Conservation (phyloP, 2,329 filamentous ascomycete genomes). For the Venturia nashicola region DNA sequence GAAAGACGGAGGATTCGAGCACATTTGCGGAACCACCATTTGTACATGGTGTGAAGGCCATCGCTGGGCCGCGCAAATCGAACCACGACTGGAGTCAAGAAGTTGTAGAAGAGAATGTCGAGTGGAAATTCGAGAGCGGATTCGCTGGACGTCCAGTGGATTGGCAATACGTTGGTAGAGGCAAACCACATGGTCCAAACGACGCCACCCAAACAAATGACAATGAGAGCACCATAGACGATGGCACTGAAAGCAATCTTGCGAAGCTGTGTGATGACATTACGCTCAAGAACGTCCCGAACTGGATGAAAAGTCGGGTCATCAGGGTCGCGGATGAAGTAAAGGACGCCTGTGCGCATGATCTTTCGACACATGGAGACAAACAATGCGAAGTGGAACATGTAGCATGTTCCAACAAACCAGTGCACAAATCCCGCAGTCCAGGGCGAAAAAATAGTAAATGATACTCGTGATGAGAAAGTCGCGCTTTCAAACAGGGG, state of each 20-base stretch:
- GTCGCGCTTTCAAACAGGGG: conserved; percentile 79
- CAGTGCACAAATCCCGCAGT: conserved; percentile 95
- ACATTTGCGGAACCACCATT: conserved; percentile 91
- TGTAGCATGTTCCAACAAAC: conserved; percentile 98
- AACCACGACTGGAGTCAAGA: conserved; percentile 79
- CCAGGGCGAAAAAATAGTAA: conserved; percentile 65
- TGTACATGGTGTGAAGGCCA: conserved; percentile 72
- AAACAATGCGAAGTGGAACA: conserved; percentile 99
- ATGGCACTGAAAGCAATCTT: conserved; percentile 95
- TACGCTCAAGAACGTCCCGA: conserved; percentile 88
- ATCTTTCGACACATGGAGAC: conserved; percentile 99
- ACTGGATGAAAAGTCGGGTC: conserved; percentile 98
- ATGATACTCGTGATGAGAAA: conserved; percentile 62
- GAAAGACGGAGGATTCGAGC: conserved; percentile 70
- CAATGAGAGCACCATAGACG: conserved; percentile 86
- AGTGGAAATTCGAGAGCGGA: conserved; percentile 90
- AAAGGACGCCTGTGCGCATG: conserved; percentile 86
- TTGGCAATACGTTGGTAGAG: conserved; percentile 64
- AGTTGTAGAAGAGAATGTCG: conserved; percentile 93
- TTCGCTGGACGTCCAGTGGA: conserved; percentile 87
- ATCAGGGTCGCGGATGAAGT: conserved; percentile 96
- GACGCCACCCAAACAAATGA: conserved; percentile 86
- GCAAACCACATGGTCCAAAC: conserved; percentile 75
- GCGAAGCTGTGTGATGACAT: conserved; percentile 79
- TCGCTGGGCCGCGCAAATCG: conserved; percentile 77